A percentile compares a stretch with the other conserved stretches of the same genome.
Conservation (phyloP, 148 eudicot genomes). For the Beta vulgaris region DNA sequence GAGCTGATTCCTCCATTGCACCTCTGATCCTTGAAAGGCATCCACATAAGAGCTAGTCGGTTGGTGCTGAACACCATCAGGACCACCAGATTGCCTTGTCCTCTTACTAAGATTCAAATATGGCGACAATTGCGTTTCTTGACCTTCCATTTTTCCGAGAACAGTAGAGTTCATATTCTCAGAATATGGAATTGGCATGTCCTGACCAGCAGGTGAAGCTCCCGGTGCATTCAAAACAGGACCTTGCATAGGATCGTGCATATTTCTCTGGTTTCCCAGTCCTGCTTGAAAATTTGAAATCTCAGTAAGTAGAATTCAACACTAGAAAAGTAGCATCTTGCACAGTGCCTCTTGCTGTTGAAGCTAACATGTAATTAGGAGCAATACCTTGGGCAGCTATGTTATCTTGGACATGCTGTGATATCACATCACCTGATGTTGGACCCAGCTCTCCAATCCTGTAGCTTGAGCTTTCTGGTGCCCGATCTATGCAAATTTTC, state of each 20-base stretch:
- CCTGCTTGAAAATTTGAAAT: constrained; percentile 52
- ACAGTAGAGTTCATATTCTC: constrained; percentile 44
- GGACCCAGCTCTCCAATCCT: constrained; percentile 52
- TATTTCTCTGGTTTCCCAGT: constrained; percentile 43
- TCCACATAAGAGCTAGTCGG: constrained; percentile 56
- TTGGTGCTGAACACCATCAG: constrained; percentile 57
- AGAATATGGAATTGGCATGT: constrained; percentile 44
- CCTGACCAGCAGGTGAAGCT: constrained; percentile 54
- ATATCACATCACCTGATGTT: constrained; percentile 35
- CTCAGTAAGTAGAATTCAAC: constrained; percentile 36
- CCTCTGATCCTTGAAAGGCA: constrained; percentile 54
- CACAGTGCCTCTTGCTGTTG: constrained; percentile 36
- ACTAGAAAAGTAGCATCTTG: constrained; percentile 40
- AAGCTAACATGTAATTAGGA: constrained; percentile 34
- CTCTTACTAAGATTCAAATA: constrained; percentile 53
- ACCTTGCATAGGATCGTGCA: constrained; percentile 57
- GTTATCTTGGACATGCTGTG: constrained; percentile 53
- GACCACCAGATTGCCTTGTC: constrained; percentile 42
- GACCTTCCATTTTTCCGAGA: constrained; percentile 62
- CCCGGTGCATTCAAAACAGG: constrained; percentile 38
- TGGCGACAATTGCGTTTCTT: constrained; percentile 62
- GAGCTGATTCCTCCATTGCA: constrained; percentile 64
- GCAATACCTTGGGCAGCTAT: constrained; percentile 43
- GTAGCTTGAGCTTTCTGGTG: constrained; percentile 58
- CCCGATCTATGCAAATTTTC: constrained; percentile 58